A percentile compares a stretch with the other conserved stretches of the same genome.
phyloP scores from a whole-genome alignment of 768 basidiomycete genomes.

The Mycena leptocephala region DNA sequence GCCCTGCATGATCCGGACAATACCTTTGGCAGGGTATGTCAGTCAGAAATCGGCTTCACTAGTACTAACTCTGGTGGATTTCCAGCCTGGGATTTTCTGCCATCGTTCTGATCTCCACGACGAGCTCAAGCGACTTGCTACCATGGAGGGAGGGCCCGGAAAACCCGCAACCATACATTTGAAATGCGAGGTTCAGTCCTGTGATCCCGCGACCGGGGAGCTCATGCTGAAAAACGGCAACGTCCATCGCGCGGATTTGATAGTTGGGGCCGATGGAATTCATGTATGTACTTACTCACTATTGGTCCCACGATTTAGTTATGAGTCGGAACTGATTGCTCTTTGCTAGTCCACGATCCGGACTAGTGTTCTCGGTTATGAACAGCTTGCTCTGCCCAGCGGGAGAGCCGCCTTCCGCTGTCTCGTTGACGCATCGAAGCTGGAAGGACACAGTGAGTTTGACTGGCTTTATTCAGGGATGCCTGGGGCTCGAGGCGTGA shows the following conservation, averaged over 20 bases:
- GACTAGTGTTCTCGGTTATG: conserved; percentile 4
- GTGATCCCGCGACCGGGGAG: background rate
- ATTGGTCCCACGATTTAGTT: too few species aligned
- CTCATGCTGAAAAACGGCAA: conserved; percentile 7
- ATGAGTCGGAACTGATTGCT: background rate
- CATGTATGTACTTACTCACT: background rate
- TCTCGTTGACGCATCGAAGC: conserved; percentile 1
- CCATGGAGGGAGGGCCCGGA: background rate
- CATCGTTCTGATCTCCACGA: conserved; percentile 4
- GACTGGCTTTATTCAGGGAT: background rate
- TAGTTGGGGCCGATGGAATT: conserved; percentile 21
- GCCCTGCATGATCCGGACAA: background rate
- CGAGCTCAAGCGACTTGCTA: background rate
- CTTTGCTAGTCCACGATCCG: conserved; percentile 6
- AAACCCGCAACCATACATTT: background rate
- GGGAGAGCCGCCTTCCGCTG: conserved; percentile 12
- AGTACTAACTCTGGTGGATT: too few species aligned
- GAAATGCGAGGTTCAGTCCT: background rate
- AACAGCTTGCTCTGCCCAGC: background rate
- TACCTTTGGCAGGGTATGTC: background rate
- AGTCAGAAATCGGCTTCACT: too few species aligned
- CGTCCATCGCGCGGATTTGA: conserved; percentile 2
- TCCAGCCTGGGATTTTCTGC: background rate
- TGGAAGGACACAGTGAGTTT: background rate
- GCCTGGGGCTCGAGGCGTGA: background rate